Percentiles rank a stretch among this genome's conserved stretches.
phyloP scores from a whole-genome alignment of 2,329 filamentous ascomycete genomes.

The Alternaria sp. region DNA sequence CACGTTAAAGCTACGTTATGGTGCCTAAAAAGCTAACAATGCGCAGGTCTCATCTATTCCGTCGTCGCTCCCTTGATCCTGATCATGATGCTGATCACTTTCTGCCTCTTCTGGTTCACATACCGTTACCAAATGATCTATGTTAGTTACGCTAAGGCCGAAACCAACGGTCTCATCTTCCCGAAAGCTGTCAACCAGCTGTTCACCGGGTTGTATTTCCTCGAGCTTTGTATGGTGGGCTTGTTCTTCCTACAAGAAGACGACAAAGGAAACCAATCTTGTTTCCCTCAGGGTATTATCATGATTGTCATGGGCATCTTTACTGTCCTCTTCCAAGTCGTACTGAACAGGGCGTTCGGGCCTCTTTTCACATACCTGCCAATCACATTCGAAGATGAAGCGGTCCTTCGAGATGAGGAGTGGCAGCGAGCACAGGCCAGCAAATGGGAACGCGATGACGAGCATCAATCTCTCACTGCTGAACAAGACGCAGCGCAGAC shows the following conservation, averaged over 20 bases:
- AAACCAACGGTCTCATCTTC: constrained; percentile 92
- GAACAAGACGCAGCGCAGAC: constrained; percentile 42
- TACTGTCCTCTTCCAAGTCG: constrained; percentile 78
- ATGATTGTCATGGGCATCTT: constrained; percentile 80
- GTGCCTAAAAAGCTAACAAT: constrained; percentile 13
- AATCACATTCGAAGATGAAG: constrained; percentile 95
- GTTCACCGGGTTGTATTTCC: constrained; percentile 92
- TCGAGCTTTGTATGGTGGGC: constrained; percentile 89
- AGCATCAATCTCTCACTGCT: constrained; percentile 52
- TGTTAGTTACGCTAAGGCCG: constrained; percentile 85
- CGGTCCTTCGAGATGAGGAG: constrained; percentile 85
- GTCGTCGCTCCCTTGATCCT: constrained; percentile 90
- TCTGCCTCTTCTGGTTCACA: constrained; percentile 89
- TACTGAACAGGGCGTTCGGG: constrained; percentile 83
- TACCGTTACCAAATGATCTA: constrained; percentile 98
- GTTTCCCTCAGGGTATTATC: constrained; percentile 78
- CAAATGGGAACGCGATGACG: constrained; percentile 68
- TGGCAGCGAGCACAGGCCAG: constrained; percentile 81
- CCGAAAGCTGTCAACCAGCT: constrained; percentile 93
- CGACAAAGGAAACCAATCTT: constrained; percentile 62
- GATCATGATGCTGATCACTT: constrained; percentile 92
- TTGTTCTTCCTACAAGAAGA: constrained; percentile 83
- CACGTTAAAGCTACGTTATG: constrained; percentile 6
- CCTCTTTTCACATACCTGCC: constrained; percentile 89
- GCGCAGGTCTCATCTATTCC: constrained; percentile 76